Conservation (phyloP, 805 yeast species). For the Teunomyces pallodes region DNA sequence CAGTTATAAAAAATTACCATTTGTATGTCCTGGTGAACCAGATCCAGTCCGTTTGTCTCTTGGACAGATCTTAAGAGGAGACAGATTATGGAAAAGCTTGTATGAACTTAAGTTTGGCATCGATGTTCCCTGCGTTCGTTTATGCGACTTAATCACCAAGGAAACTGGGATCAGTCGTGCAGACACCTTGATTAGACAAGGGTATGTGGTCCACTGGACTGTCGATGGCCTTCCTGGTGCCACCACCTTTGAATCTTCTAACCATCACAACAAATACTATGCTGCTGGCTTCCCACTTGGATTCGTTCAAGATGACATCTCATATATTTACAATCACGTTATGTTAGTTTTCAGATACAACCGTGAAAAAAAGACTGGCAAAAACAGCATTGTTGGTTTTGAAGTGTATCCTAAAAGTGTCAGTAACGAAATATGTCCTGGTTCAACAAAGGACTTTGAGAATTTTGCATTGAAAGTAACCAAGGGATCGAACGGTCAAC, state of each 20-base stretch:
- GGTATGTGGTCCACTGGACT: slow-evolving; percentile 80
- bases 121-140: slow-evolving; percentile 62
- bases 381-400: slow-evolving; percentile 75
- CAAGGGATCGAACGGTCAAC: not conserved
- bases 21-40: slow-evolving; percentile 68
- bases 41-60: slow-evolving; percentile 62
- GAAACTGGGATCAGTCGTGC: slow-evolving; percentile 54
- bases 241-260: slow-evolving; percentile 66
- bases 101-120: slow-evolving; percentile 60
- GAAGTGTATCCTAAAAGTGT: slow-evolving; percentile 88
- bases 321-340: slow-evolving; percentile 74
- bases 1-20: slow-evolving; percentile 73
- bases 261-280: slow-evolving; percentile 63
- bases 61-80: slow-evolving; percentile 79
- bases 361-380: slow-evolving; percentile 32
- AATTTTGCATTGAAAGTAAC: slow-evolving; percentile 51
- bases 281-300: slow-evolving; percentile 89
- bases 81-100: slow-evolving; percentile 72
- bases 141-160: slow-evolving; percentile 67
- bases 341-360: slow-evolving; percentile 79
- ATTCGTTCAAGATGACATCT: slow-evolving; percentile 51
- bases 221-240: slow-evolving; percentile 87
- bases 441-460: slow-evolving; percentile 58
- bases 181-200: slow-evolving; percentile 57
- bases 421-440: slow-evolving; percentile 66